Evolutionary conservation across 2,329 filamentous ascomycete species (phyloP), one percentile per base, ranked within the genome.

Genomic region (Fusarium mangiferae): DNA sequence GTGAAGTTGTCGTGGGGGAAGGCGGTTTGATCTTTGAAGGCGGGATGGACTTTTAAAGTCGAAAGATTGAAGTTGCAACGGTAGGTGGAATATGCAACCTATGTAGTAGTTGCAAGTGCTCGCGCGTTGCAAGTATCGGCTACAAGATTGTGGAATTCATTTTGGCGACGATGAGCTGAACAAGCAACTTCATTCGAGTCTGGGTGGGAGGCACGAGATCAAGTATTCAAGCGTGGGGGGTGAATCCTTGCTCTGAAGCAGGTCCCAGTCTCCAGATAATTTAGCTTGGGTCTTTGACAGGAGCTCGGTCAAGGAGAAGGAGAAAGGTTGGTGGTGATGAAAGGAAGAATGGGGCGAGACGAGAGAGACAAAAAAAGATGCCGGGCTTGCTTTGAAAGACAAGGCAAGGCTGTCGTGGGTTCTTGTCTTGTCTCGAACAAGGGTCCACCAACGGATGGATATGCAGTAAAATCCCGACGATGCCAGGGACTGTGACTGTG

Each of bases 281-380:
- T 55, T 66, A 67, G 54, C 48, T 41, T 55, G 48, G 48, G 35
- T 41, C 35, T 41, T 55, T 60, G 67, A 69, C 46, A 45, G 62
- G 48, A 62, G 69, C 73, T 78, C 76, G 76, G 76, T 78, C 75
- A 78, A 51, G 76, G 42, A 78, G 76, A 78, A 73, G 17, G 73
- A 69, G 61, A 68, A 75, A 57, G 64, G 48, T 48, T 48, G 45
- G 45, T 60, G 56, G 64, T 56, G 65, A 69, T 65, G 66, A 60
- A 70, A 65, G 51, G 59, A 65, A 68, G 67, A 72, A 74, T 72
- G 72, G 64, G 72, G 72, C 60, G 66, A 69, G 71, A 68, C 63
- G 67, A 69, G 67, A 48, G 66, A 68, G 66, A 48, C 68, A 49
- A 58, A 62, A 75, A 74, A 71, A 74, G 64, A 62, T 74, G 52